phyloP scores from a whole-genome alignment of 2,329 filamentous ascomycete species.

The Fusarium agapanthi region DNA sequence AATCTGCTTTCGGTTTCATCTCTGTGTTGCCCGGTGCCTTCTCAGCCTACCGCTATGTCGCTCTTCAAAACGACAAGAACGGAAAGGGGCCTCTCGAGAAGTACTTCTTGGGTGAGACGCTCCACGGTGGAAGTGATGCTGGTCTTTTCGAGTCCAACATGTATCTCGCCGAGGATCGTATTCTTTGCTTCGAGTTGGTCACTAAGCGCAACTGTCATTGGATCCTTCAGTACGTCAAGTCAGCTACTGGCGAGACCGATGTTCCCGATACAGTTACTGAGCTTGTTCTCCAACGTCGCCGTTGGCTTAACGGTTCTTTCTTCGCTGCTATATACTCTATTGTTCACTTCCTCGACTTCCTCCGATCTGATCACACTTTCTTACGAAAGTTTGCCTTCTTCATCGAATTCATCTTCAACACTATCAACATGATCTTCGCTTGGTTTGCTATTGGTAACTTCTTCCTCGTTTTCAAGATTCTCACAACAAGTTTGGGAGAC shows the following conservation, averaged over 20 bases:
- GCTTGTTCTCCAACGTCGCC: constrained; percentile 91
- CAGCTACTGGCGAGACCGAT: constrained; percentile 94
- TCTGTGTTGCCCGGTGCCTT: constrained; percentile 96
- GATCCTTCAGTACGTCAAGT: constrained; percentile 99
- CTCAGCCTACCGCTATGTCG: constrained; percentile 95
- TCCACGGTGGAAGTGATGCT: constrained; percentile 89
- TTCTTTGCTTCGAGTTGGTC: constrained; percentile 97
- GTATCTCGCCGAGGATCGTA: constrained; percentile 98
- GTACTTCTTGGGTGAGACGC: constrained; percentile 96
- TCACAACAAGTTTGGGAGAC: constrained; percentile 84
- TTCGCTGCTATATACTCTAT: constrained; percentile 97
- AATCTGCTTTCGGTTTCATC: constrained; percentile 98
- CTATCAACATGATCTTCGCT: constrained; percentile 95
- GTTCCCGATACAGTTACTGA: constrained; percentile 95
- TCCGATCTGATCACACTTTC: constrained; percentile 89
- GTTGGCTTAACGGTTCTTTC: constrained; percentile 98
- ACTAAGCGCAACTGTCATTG: constrained; percentile 97
- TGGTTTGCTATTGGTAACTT: constrained; percentile 99
- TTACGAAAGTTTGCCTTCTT: constrained; percentile 89
- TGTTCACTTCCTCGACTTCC: constrained; percentile 95
- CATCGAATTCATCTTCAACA: constrained; percentile 93
- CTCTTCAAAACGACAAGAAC: constrained; percentile 95
- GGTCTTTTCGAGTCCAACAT: constrained; percentile 99
- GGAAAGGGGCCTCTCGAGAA: constrained; percentile 92
- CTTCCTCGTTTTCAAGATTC: constrained; percentile 97